Conservation (phyloP, 2,329 filamentous ascomycete species). For the Exophiala sp. region DNA sequence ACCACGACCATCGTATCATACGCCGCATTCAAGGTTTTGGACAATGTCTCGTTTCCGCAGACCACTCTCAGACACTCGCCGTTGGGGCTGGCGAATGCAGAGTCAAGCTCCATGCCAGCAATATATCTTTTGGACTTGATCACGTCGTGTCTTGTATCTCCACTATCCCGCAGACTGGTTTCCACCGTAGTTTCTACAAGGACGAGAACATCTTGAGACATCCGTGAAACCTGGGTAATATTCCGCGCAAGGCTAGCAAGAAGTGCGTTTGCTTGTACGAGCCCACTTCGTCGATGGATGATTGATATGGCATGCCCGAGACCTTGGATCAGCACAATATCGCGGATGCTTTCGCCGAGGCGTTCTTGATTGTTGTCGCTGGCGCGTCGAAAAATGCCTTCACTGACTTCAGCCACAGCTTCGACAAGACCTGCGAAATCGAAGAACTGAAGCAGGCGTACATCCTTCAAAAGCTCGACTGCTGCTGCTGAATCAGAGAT, state of each 20-base stretch:
- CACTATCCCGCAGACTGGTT: neutral
- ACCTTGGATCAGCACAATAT: conserved; percentile 21
- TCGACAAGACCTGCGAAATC: conserved; percentile 20
- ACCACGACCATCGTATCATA: conserved; percentile 20
- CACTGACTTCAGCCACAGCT: conserved; percentile 18
- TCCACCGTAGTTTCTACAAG: conserved; percentile 13
- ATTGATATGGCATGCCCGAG: conserved; percentile 8
- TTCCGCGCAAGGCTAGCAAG: conserved; percentile 12
- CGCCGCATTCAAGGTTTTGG: conserved; percentile 9
- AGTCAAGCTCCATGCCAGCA: conserved; percentile 9
- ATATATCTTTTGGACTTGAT: neutral
- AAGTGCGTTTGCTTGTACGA: conserved; percentile 20
- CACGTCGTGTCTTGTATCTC: neutral
- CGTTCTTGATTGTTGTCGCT: neutral
- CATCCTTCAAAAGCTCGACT: conserved; percentile 18
- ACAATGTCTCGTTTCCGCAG: conserved; percentile 12
- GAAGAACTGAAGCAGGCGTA: conserved; percentile 24
- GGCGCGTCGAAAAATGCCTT: conserved; percentile 8
- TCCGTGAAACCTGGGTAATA: conserved; percentile 15
- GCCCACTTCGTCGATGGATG: conserved; percentile 18
- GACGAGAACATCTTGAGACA: conserved; percentile 7
- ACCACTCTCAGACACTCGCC: conserved; percentile 13
- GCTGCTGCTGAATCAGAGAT: conserved; percentile 10
- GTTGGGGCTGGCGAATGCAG: conserved; percentile 12
- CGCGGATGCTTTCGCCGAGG: neutral